These are phyloP conservation scores for Pythium scleroteichum DNA, from an alignment of 352 stramenopile genomes.

Conservation along the genomic window DNA sequence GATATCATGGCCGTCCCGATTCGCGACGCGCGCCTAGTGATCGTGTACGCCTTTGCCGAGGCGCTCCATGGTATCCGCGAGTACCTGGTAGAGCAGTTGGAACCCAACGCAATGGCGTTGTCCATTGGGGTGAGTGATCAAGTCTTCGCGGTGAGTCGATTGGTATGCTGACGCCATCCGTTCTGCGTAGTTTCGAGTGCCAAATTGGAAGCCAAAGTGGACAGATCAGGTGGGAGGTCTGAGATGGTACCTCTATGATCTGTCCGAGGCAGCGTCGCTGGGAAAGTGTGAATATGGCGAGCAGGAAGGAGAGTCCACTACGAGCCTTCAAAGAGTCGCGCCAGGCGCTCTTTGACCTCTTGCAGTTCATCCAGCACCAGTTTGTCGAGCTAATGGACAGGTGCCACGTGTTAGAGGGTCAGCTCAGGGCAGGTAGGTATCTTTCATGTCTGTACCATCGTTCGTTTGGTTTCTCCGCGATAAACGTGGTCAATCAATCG, in stretches of 20 bases:
- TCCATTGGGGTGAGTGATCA: conserved; percentile 71
- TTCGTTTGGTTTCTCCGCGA: conserved; percentile 54
- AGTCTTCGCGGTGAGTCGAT: not conserved
- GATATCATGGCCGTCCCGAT: conserved; percentile 67
- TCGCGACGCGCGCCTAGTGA: conserved; percentile 55
- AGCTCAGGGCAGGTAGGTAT: too few relatives aligned
- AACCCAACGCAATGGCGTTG: conserved; percentile 45
- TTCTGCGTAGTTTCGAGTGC: conserved; percentile 63
- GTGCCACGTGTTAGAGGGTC: not conserved
- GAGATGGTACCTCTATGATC: conserved; percentile 79
- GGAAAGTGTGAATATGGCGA: not conserved
- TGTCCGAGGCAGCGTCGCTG: conserved; percentile 26
- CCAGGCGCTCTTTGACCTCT: conserved; percentile 64
- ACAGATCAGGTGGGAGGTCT: conserved; percentile 50
- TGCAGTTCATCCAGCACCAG: conserved; percentile 64
- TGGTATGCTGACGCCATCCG: conserved; percentile 8
- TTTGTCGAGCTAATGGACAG: conserved; percentile 44
- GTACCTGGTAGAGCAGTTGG: conserved; percentile 46
- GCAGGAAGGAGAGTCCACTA: not conserved
- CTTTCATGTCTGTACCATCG: too few relatives aligned
- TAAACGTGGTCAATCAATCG: conserved; percentile 48
- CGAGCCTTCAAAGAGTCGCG: conserved; percentile 37
- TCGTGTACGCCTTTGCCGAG: conserved; percentile 85
- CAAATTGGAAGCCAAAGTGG: conserved; percentile 64
- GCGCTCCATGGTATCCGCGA: conserved; percentile 65